Percentiles rank a stretch among this genome's conserved stretches.
Conservation (phyloP, 106 monocot genomes). For the Dioscorea alata region DNA sequence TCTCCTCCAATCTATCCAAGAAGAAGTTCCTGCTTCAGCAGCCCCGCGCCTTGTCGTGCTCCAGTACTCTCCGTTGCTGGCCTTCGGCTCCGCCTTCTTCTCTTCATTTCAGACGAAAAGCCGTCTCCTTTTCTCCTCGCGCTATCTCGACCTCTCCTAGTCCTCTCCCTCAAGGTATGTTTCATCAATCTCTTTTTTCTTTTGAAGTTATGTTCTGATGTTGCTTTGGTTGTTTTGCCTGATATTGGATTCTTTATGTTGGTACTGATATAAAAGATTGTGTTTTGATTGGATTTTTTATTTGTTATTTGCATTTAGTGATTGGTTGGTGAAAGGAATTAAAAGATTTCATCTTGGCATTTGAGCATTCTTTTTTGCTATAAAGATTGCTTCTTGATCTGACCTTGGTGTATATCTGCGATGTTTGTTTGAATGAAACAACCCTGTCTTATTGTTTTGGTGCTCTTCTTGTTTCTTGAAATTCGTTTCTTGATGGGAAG, state of each 20-base stretch:
- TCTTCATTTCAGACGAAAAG: conserved; percentile 13
- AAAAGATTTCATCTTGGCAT: too few relatives aligned
- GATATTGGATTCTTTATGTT: not conserved
- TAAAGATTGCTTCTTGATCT: too few relatives aligned
- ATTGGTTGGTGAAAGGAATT: too few relatives aligned
- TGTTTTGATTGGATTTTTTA: too few relatives aligned
- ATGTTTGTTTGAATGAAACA: not conserved
- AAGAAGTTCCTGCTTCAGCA: conserved; percentile 7
- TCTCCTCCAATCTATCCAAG: conserved; percentile 11
- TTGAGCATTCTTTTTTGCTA: too few relatives aligned
- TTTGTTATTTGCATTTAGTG: too few relatives aligned
- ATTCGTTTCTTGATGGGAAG: not conserved
- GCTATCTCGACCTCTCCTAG: conserved; percentile 71
- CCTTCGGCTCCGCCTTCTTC: conserved; percentile 7
- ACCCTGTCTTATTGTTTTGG: not conserved
- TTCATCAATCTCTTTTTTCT: not conserved
- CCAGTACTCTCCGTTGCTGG: conserved; percentile 20
- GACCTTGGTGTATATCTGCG: too few relatives aligned
- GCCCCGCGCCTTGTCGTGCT: conserved; percentile 17
- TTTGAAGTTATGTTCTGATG: not conserved
- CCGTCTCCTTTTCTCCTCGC: conserved; percentile 38
- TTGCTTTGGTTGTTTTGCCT: not conserved
- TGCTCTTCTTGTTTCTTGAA: not conserved
- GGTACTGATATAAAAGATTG: not conserved
- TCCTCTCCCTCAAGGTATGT: conserved; percentile 27